Evolutionary conservation across 768 basidiomycete species (phyloP), one percentile per base, ranked within the genome.

Genomic region (Lyophyllum semitale): DNA sequence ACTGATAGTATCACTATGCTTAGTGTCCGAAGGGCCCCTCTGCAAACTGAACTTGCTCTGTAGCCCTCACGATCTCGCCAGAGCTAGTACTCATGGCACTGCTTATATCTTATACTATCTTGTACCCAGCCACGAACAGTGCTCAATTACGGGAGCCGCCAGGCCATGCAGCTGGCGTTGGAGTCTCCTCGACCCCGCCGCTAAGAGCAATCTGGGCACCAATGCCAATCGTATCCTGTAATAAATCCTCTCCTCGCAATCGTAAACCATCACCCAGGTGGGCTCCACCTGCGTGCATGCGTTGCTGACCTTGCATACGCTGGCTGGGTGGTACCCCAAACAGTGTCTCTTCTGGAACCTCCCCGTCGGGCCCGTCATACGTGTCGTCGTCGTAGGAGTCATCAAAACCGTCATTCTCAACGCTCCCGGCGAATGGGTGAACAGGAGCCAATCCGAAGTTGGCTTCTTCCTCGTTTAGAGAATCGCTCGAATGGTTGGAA

Each of bases 301-400:
- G 54, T 55, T 57, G 57, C 12, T 58, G 59, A 46, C 59, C 65
- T 33, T 65, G 66, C 55, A 69, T 65, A 44, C 83, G 72, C 56
- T 80, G 79, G 32, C 75, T 80, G 37, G 84, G 84, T 8, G 80
- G 79, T 11, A 84, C 81, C 15, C 89, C 89, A 69, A 91, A 91
- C 51, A 91, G 70, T 12, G 89, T 89, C 68, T 90, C 87, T 62
- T 85, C 84, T 47, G 77, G 64, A 37, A 66, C 69, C n/a, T 66
- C 72, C 33, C 73, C 72, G 47, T 66, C 72, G 53, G 69, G 70
- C 55, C 75, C 78, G 56, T 81, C 79, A 53, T 77, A 83, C 35
- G 81, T 79, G 62, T 82, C 78, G 61, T 83, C 80, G 54, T 82
- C 82, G 60, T 77, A 79, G 23, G 79, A 78, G 70, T 78, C 77